A percentile compares a stretch with the other conserved stretches of the same genome.
Conservation (phyloP, 2,329 filamentous ascomycete species). For the Nemania sp. region DNA sequence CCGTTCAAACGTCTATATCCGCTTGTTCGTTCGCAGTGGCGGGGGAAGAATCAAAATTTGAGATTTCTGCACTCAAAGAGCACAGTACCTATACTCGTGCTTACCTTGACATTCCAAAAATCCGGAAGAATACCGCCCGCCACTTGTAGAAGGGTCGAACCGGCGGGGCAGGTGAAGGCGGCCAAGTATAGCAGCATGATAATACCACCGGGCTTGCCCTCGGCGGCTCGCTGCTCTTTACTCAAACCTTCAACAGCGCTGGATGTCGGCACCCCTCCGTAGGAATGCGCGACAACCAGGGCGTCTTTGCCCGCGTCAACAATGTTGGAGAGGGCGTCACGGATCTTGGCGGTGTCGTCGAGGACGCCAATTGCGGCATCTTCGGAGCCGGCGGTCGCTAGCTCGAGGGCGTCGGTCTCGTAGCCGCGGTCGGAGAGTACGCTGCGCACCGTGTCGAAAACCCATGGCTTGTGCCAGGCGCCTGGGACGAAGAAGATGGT, state of each 20-base stretch:
- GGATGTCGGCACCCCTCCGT: constrained; percentile 19
- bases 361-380: constrained; percentile 2
- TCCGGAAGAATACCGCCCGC: no score
- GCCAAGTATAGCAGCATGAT: constrained; percentile 23
- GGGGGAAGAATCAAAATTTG: no score
- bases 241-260: constrained; percentile 21
- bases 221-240: constrained; percentile 13
- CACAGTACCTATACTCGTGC: no score
- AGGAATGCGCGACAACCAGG: constrained; percentile 28
- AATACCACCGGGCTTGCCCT: constrained; percentile 23
- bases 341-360: constrained; percentile 1
- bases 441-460: constrained; percentile 14
- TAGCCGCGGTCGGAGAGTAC: constrained; percentile 14
- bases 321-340: background rate
- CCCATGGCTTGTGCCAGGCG: constrained; percentile 14
- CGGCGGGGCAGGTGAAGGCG: constrained; percentile 12
- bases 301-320: constrained; percentile 17
- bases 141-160: no score
- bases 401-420: constrained; percentile 9
- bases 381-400: constrained; percentile 11
- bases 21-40: no score
- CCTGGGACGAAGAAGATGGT: constrained; percentile 19
- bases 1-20: no score
- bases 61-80: no score
- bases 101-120: no score